These are phyloP conservation scores for Alternaria tenuissima DNA, from an alignment of 2,329 filamentous ascomycete species.

Conservation along the genomic window DNA sequence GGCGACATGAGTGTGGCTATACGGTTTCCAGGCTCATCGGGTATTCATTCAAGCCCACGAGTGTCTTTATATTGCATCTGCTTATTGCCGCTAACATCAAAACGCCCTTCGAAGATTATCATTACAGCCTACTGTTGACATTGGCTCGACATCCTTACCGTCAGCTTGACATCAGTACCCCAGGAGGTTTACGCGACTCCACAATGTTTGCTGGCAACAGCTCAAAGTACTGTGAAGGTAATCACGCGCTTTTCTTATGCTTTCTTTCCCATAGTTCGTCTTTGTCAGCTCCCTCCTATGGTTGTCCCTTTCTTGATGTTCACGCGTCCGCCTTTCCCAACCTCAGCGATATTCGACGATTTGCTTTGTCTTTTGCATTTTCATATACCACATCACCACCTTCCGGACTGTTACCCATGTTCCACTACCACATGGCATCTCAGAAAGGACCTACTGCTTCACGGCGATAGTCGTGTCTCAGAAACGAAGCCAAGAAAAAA, in stretches of 20 bases:
- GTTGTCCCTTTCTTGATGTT: background rate
- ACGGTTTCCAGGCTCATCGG: background rate
- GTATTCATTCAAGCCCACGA: background rate
- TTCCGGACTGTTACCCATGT: too few relatives aligned
- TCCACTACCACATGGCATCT: background rate
- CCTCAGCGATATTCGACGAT: background rate
- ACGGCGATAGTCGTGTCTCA: background rate
- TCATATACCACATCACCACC: background rate
- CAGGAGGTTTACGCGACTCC: background rate
- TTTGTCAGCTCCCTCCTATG: background rate
- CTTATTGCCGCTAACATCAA: background rate
- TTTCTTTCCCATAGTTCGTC: background rate
- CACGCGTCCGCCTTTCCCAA: background rate
- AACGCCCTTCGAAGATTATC: background rate
- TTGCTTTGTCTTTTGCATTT: background rate
- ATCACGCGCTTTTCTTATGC: background rate
- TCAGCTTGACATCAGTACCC: background rate
- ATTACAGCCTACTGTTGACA: background rate
- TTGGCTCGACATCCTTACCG: background rate
- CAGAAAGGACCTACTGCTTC: background rate
- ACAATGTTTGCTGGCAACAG: fast-evolving
- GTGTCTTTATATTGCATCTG: background rate
- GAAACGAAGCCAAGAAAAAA: background rate
- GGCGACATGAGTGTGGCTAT: background rate
- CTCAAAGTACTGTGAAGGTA: background rate